A percentile compares a stretch with the other conserved stretches of the same genome.
phyloP scores from a whole-genome alignment of 2,329 filamentous ascomycete species.

The Trichoderma afroharzianum region DNA sequence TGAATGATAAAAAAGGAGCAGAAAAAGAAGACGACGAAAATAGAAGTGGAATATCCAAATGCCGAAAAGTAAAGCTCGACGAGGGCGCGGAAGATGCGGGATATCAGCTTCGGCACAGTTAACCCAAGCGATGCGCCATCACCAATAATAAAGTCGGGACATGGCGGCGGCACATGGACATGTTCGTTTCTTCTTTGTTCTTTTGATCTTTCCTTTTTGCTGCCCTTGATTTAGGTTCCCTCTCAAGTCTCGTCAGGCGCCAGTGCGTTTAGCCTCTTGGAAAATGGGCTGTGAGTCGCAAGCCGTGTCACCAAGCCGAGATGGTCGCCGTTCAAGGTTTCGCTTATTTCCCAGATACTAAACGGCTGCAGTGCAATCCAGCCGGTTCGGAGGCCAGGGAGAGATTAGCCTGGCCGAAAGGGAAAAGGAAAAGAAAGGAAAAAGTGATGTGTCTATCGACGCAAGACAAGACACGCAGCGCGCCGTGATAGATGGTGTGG shows the following conservation, averaged over 20 bases:
- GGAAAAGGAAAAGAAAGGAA: not conserved
- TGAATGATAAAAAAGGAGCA: not conserved
- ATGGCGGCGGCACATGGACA: constrained; percentile 20
- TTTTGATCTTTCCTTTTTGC: not conserved
- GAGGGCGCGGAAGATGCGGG: constrained; percentile 8
- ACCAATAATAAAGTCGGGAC: constrained; percentile 18
- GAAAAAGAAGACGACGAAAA: not conserved
- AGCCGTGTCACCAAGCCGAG: constrained; percentile 8
- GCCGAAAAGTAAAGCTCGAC: not conserved
- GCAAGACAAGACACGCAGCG: constrained; percentile 13
- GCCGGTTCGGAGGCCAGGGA: not conserved
- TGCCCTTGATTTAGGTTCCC: not conserved
- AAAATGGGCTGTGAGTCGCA: constrained; percentile 6
- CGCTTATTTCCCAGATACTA: not conserved
- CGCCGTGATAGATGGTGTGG: not conserved
- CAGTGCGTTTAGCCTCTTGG: constrained; percentile 1
- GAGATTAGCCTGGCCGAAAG: not conserved
- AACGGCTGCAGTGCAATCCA: not conserved
- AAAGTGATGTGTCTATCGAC: not conserved
- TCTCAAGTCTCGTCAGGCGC: not conserved
- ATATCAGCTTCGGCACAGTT: constrained; percentile 13
- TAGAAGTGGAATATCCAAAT: not conserved
- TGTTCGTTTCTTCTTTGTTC: constrained; percentile 17
- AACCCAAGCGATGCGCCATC: constrained; percentile 20
- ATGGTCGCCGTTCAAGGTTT: not conserved